Conservation (phyloP, 1,284 basidiomycete species). For the Marasmius tenuissimus region DNA sequence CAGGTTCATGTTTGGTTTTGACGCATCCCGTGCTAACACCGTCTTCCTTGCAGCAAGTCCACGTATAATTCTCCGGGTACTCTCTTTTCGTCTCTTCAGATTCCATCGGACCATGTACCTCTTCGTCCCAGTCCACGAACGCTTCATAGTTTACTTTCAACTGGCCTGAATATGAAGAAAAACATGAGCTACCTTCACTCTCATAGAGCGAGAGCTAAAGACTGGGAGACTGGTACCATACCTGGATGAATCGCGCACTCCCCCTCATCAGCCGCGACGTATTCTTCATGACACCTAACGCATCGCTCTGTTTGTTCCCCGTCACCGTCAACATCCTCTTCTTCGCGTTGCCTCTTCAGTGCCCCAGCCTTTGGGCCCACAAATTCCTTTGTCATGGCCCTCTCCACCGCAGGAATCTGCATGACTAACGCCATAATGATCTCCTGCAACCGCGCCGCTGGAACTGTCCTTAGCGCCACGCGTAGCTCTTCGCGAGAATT, state of each 20-base stretch:
- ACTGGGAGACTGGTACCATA: slow-evolving; percentile 14
- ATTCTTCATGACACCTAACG: slow-evolving; percentile 43
- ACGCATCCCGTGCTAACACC: slow-evolving; percentile 40
- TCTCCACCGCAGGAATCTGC: slow-evolving; percentile 38
- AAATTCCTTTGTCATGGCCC: slow-evolving; percentile 42
- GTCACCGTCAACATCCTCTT: slow-evolving; percentile 8
- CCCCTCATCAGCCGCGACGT: slow-evolving; percentile 30
- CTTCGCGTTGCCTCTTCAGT: slow-evolving; percentile 30
- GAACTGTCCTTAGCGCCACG: slow-evolving; percentile 37
- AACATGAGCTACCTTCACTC: neutral
- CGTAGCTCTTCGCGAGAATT: slow-evolving; percentile 39
- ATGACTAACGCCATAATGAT: slow-evolving; percentile 37
- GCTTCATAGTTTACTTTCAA: slow-evolving; percentile 26
- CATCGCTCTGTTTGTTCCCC: slow-evolving; percentile 41
- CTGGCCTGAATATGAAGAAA: neutral
- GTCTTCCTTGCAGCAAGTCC: slow-evolving; percentile 46
- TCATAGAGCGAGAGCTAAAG: neutral
- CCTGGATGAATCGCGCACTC: slow-evolving; percentile 34
- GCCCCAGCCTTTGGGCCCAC: slow-evolving; percentile 17
- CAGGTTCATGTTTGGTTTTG: slow-evolving; percentile 30
- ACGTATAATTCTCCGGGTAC: slow-evolving; percentile 47
- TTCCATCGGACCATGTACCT: slow-evolving; percentile 46
- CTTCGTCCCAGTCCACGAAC: slow-evolving; percentile 48
- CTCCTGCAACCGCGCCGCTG: slow-evolving; percentile 41
- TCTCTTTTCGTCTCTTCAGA: slow-evolving; percentile 33